Base-by-base conservation (phyloP, 176 grass and related monocot genomes). In the Carex scoparia region DNA sequence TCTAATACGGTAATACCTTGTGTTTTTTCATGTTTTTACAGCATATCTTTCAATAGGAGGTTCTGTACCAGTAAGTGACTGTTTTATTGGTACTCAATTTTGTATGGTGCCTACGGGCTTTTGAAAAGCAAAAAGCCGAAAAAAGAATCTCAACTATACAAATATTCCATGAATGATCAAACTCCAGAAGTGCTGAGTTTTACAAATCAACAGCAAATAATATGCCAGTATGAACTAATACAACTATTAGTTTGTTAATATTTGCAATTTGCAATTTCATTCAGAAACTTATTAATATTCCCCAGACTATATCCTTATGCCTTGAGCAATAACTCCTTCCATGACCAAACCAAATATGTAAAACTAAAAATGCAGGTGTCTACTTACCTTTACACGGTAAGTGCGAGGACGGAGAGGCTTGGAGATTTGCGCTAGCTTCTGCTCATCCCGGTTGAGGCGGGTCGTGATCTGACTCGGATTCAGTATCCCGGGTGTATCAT, bases 401-500 rank as follows among this genome's bases (percentile, higher is more conserved):
- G 93, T 98, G 37, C 96, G 91, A 12, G 95, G 93, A 3, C 79
- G 75, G 86, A 95, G 87, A 69, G 91, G 89, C 65, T 94, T 98
- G 69, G 61, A 90, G 51, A 95, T 85, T 85, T 90, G 89, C 67
- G 90, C 88, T 16, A 98, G 85, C 79, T 98, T 98, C 83, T 80
- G 91, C 87, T 98, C 96, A 73, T 94, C 93, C 7, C 62, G 58
- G 0, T 84, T 95, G 53, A 94, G 66, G 69, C 89, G 92, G 2
- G 87, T 93, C 1, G 93, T 98, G 65, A 98, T 87, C 86, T 93
- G 96, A 81, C 93, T 84, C 14, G 91, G 91, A 79, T 95, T 93
- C 38, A 98, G 86, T 65, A 98, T 82, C 4, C 93, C 93, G 0
- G 93, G 96, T 0, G 93, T 98, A 65, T 98, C 91, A 10, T 90